phyloP scores from a whole-genome alignment of 1,284 basidiomycete species.

The Boletus smithii region DNA sequence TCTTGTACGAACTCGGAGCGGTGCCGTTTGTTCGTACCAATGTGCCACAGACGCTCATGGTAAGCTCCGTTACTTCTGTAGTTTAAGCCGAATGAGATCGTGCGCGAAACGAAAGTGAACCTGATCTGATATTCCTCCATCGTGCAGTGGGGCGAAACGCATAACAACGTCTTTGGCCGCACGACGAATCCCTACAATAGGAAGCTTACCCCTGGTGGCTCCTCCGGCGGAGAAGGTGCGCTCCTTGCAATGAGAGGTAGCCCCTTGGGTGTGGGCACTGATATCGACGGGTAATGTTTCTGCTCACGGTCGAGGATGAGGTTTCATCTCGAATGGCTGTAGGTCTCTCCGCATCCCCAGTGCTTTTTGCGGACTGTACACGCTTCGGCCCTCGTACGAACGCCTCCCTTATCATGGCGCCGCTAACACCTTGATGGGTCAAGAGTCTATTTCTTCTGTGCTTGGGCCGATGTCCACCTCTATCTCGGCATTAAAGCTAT shows the following conservation, averaged over 20 bases:
- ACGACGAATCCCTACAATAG: conserved; percentile 66
- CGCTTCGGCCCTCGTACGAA: conserved; percentile 67
- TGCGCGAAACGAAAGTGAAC: neutral
- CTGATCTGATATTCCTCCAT: neutral
- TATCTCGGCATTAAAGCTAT: conserved; percentile 58
- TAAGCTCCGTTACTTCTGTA: conserved; percentile 19
- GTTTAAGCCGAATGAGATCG: neutral
- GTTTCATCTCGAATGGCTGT: neutral
- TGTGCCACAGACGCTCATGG: conserved; percentile 68
- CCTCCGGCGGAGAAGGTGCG: conserved; percentile 67
- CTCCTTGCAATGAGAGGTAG: conserved; percentile 58
- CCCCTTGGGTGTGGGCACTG: conserved; percentile 65
- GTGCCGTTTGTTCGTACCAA: conserved; percentile 73
- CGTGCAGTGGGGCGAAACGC: conserved; percentile 58
- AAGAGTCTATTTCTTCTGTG: conserved; percentile 70
- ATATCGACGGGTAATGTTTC: conserved; percentile 56
- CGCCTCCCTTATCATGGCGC: conserved; percentile 71
- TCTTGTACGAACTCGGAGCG: conserved; percentile 59
- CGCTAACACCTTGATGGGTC: conserved; percentile 63
- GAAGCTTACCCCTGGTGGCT: conserved; percentile 54
- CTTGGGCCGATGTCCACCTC: conserved; percentile 69
- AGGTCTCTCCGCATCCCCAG: conserved; percentile 73
- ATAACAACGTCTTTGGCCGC: conserved; percentile 65
- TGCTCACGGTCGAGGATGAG: neutral
- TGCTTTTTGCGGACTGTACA: conserved; percentile 65